Evolutionary conservation across 148 eudicot genomes (phyloP).

Genomic region (Dysphania ambrosioides): DNA sequence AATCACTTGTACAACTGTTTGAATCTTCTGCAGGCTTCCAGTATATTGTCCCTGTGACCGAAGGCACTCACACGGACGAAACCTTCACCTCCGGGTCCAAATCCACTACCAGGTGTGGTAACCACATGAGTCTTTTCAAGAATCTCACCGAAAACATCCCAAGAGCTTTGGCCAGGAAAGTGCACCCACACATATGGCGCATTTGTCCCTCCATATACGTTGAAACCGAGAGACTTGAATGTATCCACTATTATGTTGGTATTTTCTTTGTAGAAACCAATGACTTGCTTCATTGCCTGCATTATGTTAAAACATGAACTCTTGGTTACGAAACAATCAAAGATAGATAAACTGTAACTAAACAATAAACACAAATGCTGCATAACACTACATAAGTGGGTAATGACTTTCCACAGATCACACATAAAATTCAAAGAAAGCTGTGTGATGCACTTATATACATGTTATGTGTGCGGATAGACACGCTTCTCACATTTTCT

Average conservation of each 20-base stretch:
- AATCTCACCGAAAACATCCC: conserved; percentile 91
- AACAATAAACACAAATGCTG: neutral
- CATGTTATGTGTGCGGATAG: neutral
- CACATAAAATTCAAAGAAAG: neutral
- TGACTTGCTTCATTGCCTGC: conserved; percentile 83
- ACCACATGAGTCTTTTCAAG: conserved; percentile 89
- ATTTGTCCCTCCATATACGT: conserved; percentile 79
- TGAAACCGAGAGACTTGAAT: conserved; percentile 80
- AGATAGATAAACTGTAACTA: neutral
- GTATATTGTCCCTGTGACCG: conserved; percentile 72
- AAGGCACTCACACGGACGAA: conserved; percentile 80
- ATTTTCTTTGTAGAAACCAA: conserved; percentile 91
- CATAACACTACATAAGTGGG: neutral
- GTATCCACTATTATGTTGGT: conserved; percentile 76
- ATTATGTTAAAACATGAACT: neutral
- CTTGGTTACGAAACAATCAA: neutral
- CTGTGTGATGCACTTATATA: neutral
- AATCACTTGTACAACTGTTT: conserved; percentile 72
- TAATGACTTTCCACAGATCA: neutral
- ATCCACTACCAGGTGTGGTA: conserved; percentile 84
- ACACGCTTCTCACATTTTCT: neutral
- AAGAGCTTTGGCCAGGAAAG: conserved; percentile 86
- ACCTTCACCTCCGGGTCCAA: conserved; percentile 90
- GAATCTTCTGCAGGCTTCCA: conserved; percentile 93
- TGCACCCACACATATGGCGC: conserved; percentile 96